Conservation (phyloP, 2,329 filamentous ascomycete genomes). For the Gliomastix tumulicola region DNA sequence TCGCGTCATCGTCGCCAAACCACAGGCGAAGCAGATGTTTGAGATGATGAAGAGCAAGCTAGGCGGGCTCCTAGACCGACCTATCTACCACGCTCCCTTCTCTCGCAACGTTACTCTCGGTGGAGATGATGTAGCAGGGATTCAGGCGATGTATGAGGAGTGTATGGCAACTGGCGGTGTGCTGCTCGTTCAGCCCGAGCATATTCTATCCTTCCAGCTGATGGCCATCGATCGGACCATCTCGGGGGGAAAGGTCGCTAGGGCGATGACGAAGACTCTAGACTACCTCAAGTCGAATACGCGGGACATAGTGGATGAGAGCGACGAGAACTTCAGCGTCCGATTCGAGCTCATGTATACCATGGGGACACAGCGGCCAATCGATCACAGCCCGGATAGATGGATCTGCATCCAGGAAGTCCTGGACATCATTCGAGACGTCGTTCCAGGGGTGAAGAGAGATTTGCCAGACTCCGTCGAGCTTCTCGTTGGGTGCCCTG, state of each 20-base stretch:
- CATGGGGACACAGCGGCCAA: slow-evolving; percentile 33
- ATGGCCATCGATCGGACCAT: slow-evolving; percentile 49
- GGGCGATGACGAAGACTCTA: slow-evolving; percentile 43
- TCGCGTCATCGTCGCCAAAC: slow-evolving; percentile 48
- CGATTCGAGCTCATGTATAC: slow-evolving; percentile 53
- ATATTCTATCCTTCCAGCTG: slow-evolving; percentile 58
- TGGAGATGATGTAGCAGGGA: background rate
- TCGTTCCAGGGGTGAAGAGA: no score
- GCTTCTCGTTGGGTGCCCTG: slow-evolving; percentile 26
- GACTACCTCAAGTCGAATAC: slow-evolving; percentile 35
- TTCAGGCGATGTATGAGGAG: slow-evolving; percentile 6
- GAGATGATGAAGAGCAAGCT: slow-evolving; percentile 43
- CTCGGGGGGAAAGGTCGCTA: slow-evolving; percentile 29
- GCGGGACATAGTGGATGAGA: slow-evolving; percentile 61
- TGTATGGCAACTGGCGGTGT: slow-evolving; percentile 38
- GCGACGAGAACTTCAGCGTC: slow-evolving; percentile 45
- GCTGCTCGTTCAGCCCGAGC: slow-evolving; percentile 55
- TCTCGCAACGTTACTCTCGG: background rate
- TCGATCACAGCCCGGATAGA: slow-evolving; percentile 46
- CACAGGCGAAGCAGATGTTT: slow-evolving; percentile 49
- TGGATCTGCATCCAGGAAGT: slow-evolving; percentile 39
- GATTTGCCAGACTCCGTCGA: slow-evolving; percentile 33
- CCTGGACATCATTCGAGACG: slow-evolving; percentile 29
- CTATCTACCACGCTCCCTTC: slow-evolving; percentile 3
- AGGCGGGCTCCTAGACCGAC: slow-evolving; percentile 3